Percentiles rank a stretch among this genome's conserved stretches.
phyloP scores from a whole-genome alignment of 805 yeast genomes.

The Starmerella gropengiesseri region DNA sequence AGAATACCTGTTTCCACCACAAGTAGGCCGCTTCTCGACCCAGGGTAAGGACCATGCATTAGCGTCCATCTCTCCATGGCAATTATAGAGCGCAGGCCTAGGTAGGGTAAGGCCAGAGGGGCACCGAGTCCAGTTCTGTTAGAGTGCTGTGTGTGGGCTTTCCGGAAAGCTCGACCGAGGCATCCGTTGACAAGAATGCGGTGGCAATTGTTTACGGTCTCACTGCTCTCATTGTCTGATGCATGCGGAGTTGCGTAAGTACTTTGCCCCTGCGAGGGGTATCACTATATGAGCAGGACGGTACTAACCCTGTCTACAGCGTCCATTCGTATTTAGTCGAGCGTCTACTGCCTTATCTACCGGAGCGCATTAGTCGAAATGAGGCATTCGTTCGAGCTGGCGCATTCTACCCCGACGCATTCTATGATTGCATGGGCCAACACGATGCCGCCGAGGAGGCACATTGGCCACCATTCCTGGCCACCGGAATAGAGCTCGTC shows the following conservation, averaged over 20 bases:
- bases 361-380: conserved; percentile 29
- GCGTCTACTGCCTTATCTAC: conserved; percentile 26
- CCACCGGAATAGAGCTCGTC: conserved; percentile 38
- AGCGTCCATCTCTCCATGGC: no score
- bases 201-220: background rate
- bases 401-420: conserved; percentile 59
- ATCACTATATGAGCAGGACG: conserved; percentile 1
- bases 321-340: conserved; percentile 24
- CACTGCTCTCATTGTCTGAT: background rate
- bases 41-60: no score
- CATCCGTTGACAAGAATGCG: background rate
- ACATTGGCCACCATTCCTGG: conserved; percentile 61
- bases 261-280: background rate
- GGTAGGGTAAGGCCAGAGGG: no score
- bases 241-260: conserved; percentile 26
- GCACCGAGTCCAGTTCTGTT: no score
- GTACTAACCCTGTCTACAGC: conserved; percentile 7
- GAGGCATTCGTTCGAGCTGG: conserved; percentile 41
- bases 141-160: no score
- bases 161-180: no score
- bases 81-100: no score
- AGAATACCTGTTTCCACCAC: no score
- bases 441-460: conserved; percentile 48
- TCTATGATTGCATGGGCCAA: conserved; percentile 46
- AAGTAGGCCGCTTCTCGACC: no score